Conservation (phyloP, 768 basidiomycete genomes). For the Glaciozyma antarctica region DNA sequence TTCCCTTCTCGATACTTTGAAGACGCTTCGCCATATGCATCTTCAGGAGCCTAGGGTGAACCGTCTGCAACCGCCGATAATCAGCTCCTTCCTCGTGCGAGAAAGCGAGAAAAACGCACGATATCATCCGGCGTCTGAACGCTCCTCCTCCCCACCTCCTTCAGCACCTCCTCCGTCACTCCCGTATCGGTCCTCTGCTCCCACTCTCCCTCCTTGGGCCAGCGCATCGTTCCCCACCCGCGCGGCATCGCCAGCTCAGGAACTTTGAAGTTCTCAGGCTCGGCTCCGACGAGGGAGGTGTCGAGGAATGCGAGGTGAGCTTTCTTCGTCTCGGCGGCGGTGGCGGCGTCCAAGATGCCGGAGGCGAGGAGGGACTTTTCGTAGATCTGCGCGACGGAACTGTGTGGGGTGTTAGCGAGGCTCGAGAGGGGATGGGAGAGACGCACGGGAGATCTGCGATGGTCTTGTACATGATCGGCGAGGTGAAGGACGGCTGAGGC, state of each 20-base stretch:
- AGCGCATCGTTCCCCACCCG: slow-evolving; percentile 55
- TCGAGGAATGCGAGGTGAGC: slow-evolving; percentile 59
- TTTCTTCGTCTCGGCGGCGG: slow-evolving; percentile 49
- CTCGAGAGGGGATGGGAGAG: neutral
- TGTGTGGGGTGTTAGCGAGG: neutral
- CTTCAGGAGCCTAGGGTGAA: slow-evolving; percentile 24
- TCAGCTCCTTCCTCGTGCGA: neutral
- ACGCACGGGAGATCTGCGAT: slow-evolving; percentile 75
- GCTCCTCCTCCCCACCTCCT: slow-evolving; percentile 57
- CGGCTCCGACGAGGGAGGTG: slow-evolving; percentile 48
- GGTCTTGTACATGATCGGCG: slow-evolving; percentile 82
- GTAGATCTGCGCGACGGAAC: slow-evolving; percentile 19
- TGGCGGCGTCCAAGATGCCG: slow-evolving; percentile 48
- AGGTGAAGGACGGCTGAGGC: slow-evolving; percentile 66
- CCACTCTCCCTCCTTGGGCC: slow-evolving; percentile 55
- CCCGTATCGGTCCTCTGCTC: slow-evolving; percentile 58
- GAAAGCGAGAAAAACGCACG: slow-evolving; percentile 45
- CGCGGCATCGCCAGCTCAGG: slow-evolving; percentile 53
- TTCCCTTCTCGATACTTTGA: slow-evolving; percentile 39
- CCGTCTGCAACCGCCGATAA: slow-evolving; percentile 2
- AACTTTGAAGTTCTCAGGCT: slow-evolving; percentile 39
- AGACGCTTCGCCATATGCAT: slow-evolving; percentile 30
- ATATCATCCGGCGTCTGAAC: slow-evolving; percentile 54
- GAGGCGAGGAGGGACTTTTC: slow-evolving; percentile 38
- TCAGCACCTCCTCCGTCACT: slow-evolving; percentile 48